phyloP scores from a whole-genome alignment of 169 alveolate genomes.

The Theileria sp. region DNA sequence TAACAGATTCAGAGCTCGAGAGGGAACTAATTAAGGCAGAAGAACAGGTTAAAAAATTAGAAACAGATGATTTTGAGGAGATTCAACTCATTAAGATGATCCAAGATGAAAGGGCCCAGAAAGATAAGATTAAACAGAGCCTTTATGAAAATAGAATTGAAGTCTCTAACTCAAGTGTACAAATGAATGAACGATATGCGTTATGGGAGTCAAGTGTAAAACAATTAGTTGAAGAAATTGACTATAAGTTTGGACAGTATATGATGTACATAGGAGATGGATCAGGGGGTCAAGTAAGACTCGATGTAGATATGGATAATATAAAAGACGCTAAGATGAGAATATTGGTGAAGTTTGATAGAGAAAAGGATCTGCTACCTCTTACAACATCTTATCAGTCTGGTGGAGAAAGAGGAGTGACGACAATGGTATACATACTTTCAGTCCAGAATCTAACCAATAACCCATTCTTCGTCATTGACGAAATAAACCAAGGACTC shows the following conservation, averaged over 20 bases:
- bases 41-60: conserved; percentile 55
- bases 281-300: conserved; percentile 67
- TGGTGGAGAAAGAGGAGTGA: conserved; percentile 77
- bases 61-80: conserved; percentile 64
- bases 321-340: conserved; percentile 63
- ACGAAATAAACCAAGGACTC: conserved; percentile 76
- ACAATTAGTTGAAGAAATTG: conserved; percentile 56
- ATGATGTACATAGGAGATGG: conserved; percentile 69
- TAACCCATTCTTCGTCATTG: conserved; percentile 72
- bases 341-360: conserved; percentile 66
- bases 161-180: neutral
- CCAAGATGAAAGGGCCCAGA: conserved; percentile 37
- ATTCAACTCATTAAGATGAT: conserved; percentile 59
- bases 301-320: conserved; percentile 62
- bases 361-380: conserved; percentile 64
- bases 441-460: conserved; percentile 72
- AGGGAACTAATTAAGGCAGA: conserved; percentile 65
- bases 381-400: conserved; percentile 75
- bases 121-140: conserved; percentile 48
- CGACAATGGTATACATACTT: conserved; percentile 74
- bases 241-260: conserved; percentile 61
- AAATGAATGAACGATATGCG: conserved; percentile 14
- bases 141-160: conserved; percentile 40
- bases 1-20: conserved; percentile 58
- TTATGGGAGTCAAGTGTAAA: conserved; percentile 58